Evolutionary conservation across 352 stramenopile genomes (phyloP).

Genomic region (Phytophthora pistaciae): DNA sequence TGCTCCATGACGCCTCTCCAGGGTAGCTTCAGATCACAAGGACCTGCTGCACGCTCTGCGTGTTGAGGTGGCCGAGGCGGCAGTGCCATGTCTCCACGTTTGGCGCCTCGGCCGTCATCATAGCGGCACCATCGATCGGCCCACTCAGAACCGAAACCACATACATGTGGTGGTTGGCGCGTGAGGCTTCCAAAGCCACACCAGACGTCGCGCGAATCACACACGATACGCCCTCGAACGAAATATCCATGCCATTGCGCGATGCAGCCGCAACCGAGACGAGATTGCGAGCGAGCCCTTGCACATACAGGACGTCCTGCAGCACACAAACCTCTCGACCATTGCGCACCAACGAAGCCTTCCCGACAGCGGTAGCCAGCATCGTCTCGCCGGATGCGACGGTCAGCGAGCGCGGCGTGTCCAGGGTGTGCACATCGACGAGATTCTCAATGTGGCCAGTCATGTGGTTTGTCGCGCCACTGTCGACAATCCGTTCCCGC

Average conservation of each 20-base stretch:
- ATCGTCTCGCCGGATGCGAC: not conserved
- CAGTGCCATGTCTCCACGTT: not conserved
- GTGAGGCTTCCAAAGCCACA: not conserved
- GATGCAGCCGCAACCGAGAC: not conserved
- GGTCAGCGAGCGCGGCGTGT: not conserved
- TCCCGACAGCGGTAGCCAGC: not conserved
- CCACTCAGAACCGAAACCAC: not conserved
- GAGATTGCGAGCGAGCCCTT: too few relatives aligned
- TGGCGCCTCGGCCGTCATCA: not conserved
- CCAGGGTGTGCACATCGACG: not conserved
- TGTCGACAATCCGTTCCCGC: not conserved
- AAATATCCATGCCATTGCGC: not conserved
- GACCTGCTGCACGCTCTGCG: not conserved
- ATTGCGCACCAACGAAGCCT: not conserved
- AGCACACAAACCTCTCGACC: not conserved
- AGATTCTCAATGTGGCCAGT: not conserved
- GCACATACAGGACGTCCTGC: not conserved
- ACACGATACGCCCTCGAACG: not conserved
- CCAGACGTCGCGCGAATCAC: not conserved
- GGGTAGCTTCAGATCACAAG: not conserved
- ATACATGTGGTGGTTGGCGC: not conserved
- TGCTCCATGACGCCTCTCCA: not conserved
- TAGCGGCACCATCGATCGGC: too few relatives aligned
- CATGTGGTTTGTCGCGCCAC: not conserved
- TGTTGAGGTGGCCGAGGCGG: not conserved